Percentiles rank a stretch among this genome's conserved stretches.
These are phyloP conservation scores for Oryza coarctata DNA, from an alignment of 176 grass and related monocot species.

Conservation along the genomic window DNA sequence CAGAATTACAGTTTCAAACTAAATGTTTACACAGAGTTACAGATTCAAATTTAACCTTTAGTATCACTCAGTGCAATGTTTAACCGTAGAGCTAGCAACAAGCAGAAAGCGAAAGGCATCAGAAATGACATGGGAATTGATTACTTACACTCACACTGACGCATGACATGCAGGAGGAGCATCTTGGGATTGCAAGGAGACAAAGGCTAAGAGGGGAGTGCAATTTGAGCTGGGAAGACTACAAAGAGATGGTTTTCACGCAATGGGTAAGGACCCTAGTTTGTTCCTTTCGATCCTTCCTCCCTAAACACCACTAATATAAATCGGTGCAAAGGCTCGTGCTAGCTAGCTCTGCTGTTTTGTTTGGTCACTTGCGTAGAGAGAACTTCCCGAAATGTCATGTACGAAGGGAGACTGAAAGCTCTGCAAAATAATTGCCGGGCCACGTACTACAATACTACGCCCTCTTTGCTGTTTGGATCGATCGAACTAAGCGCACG, in stretches of 20 bases:
- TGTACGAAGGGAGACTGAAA: conserved; percentile 18
- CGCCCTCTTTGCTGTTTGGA: not conserved
- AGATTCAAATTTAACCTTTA: not conserved
- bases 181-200: conserved; percentile 62
- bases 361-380: conserved; percentile 28
- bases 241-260: conserved; percentile 99
- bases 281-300: conserved; percentile 32
- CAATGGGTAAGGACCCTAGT: conserved; percentile 68
- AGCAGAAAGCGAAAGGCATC: conserved; percentile 4
- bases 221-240: conserved; percentile 91
- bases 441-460: not conserved
- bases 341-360: conserved; percentile 18
- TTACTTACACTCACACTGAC: conserved; percentile 21
- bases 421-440: conserved; percentile 30
- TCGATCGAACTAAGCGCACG: not conserved
- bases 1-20: not conserved
- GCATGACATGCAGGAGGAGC: conserved; percentile 62
- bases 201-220: conserved; percentile 48
- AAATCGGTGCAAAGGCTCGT: conserved; percentile 28
- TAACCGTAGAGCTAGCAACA: not conserved
- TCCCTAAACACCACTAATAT: not conserved
- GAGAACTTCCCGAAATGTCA: conserved; percentile 33
- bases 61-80: not conserved
- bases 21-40: not conserved
- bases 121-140: conserved; percentile 10